Percentiles rank a stretch among this genome's conserved stretches.
Evolutionary conservation across 768 basidiomycete species (phyloP).

Genomic region (Macrolepiota dolichaula): DNA sequence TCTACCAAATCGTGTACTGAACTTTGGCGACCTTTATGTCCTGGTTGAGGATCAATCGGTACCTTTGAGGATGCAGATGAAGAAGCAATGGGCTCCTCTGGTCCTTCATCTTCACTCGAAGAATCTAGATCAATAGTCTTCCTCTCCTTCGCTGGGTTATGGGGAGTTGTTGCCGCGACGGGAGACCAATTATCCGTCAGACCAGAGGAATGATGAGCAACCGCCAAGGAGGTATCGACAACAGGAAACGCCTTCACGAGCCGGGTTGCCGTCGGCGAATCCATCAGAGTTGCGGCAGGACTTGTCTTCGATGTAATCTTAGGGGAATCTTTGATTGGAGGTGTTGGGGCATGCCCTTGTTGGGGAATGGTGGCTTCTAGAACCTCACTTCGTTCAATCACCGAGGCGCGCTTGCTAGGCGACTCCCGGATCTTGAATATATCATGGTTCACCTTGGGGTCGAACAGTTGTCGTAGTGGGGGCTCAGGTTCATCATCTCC

Average conservation of each 20-base stretch:
- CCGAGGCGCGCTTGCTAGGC: slow-evolving; percentile 70
- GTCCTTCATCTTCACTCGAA: slow-evolving; percentile 60
- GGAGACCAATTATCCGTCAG: slow-evolving; percentile 50
- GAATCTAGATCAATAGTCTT: slow-evolving; percentile 32
- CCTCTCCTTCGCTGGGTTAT: slow-evolving; percentile 5
- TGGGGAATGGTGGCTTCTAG: slow-evolving; percentile 34
- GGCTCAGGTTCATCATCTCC: slow-evolving; percentile 49
- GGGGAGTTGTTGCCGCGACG: slow-evolving; percentile 20
- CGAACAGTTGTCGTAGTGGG: slow-evolving; percentile 3
- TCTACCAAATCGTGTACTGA: slow-evolving; percentile 84
- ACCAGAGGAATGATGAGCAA: slow-evolving; percentile 4
- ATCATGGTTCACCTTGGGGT: slow-evolving; percentile 27
- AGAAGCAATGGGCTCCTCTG: slow-evolving; percentile 38
- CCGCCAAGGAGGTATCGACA: slow-evolving; percentile 22
- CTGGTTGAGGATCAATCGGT: slow-evolving; percentile 26
- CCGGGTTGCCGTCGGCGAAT: slow-evolving; percentile 35
- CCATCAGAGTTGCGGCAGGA: slow-evolving; percentile 16
- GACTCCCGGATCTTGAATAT: slow-evolving; percentile 58
- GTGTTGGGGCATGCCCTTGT: slow-evolving; percentile 32
- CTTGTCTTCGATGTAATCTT: slow-evolving; percentile 14
- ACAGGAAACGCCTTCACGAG: slow-evolving; percentile 35
- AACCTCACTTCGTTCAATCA: slow-evolving; percentile 47
- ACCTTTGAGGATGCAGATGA: slow-evolving; percentile 20
- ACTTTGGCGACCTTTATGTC: slow-evolving; percentile 61
- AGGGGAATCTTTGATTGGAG: slow-evolving; percentile 9